phyloP scores from a whole-genome alignment of 83 land plant species.

The Picea mariana region DNA sequence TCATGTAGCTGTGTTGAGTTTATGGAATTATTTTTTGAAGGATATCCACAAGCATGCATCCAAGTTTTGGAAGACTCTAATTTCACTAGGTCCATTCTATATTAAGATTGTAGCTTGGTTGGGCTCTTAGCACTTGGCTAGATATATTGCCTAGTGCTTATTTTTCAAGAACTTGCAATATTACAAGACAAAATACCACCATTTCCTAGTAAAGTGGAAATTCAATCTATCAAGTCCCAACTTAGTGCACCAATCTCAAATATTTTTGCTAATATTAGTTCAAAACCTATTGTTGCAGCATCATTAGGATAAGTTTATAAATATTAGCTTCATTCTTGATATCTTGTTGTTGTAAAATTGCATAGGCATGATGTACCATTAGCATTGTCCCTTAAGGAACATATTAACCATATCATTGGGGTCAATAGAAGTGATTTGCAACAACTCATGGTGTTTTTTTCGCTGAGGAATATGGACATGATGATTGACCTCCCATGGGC shows the following conservation, averaged over 20 bases:
- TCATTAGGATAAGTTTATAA: constrained; percentile 96
- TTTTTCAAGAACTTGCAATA: no score
- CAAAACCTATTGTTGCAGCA: constrained; percentile 89
- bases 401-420: constrained; percentile 90
- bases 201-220: constrained; percentile 68
- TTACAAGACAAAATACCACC: constrained; percentile 93
- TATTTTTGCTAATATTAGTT: constrained; percentile 82
- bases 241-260: constrained; percentile 60
- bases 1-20: constrained; percentile 68
- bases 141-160: no score
- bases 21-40: constrained; percentile 67
- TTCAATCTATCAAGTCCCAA: constrained; percentile 74
- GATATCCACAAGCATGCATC: constrained; percentile 75
- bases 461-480: not conserved
- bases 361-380: constrained; percentile 78
- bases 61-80: constrained; percentile 83
- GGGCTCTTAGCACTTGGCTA: no score
- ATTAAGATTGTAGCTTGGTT: constrained; percentile 54
- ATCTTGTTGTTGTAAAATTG: constrained; percentile 90
- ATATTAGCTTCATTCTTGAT: constrained; percentile 87
- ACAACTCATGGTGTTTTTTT: constrained; percentile 82
- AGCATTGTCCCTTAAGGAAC: constrained; percentile 81
- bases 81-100: constrained; percentile 91
- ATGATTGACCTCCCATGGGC: no score
- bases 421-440: constrained; percentile 83